phyloP scores from a whole-genome alignment of 2,329 filamentous ascomycete genomes.

The Tolypocladium ophioglossoides region DNA sequence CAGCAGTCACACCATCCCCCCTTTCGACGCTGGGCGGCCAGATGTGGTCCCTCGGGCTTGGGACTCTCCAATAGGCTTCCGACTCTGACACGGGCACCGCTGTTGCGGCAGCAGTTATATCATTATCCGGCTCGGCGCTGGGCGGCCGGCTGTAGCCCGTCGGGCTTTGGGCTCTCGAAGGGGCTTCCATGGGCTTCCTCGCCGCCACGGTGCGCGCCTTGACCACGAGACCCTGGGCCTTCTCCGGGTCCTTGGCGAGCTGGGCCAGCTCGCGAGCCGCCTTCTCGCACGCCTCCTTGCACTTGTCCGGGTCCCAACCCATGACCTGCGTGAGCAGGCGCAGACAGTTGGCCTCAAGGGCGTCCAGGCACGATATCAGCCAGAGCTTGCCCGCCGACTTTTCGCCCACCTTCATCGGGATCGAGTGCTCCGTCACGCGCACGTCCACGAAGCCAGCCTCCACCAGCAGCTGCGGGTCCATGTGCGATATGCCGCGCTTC shows the following conservation, averaged over 20 bases:
- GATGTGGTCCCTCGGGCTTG: neutral
- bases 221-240: slow-evolving; percentile 30
- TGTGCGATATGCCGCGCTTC: slow-evolving; percentile 31
- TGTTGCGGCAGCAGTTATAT: too few species aligned
- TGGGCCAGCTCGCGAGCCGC: slow-evolving; percentile 37
- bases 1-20: neutral
- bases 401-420: slow-evolving; percentile 36
- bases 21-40: neutral
- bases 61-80: slow-evolving; percentile 4
- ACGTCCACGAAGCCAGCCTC: slow-evolving; percentile 43
- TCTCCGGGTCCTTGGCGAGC: slow-evolving; percentile 34
- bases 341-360: slow-evolving; percentile 36
- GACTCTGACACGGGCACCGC: neutral
- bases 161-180: neutral
- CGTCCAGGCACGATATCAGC: slow-evolving; percentile 40
- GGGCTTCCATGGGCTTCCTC: slow-evolving; percentile 32
- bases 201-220: slow-evolving; percentile 38
- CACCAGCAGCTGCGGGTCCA: slow-evolving; percentile 32
- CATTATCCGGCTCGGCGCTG: neutral
- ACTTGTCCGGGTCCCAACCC: slow-evolving; percentile 39
- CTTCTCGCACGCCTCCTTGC: slow-evolving; percentile 33
- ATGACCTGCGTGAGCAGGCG: slow-evolving; percentile 41
- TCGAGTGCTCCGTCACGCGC: slow-evolving; percentile 32
- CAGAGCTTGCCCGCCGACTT: slow-evolving; percentile 40
- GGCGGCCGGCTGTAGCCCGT: neutral